Evolutionary conservation across 768 basidiomycete genomes (phyloP).

Genomic region (Clavulina sp.): DNA sequence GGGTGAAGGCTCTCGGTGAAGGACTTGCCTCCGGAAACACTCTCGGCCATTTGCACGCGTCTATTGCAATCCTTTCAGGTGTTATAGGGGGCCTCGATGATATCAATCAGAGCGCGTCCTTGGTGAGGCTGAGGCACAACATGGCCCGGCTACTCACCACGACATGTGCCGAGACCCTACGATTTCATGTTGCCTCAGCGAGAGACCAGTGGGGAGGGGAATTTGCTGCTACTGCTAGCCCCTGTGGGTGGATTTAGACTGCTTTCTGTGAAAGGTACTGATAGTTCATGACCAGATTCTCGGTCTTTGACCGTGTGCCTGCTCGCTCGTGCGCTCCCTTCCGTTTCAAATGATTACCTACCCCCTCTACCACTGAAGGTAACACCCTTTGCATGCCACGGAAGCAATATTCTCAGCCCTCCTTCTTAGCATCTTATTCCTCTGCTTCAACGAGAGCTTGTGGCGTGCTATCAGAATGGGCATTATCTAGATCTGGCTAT

Average conservation of each 20-base stretch:
- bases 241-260: neutral
- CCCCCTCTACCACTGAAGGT: no score
- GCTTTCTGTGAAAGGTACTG: neutral
- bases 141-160: neutral
- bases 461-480: no score
- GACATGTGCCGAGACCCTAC: neutral
- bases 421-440: no score
- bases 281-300: no score
- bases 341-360: no score
- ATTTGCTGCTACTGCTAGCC: neutral
- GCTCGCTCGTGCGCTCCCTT: no score
- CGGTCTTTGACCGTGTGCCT: no score
- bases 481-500: no score
- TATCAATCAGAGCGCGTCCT: neutral
- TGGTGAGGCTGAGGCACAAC: neutral
- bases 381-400: no score
- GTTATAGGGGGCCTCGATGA: slow-evolving; percentile 6
- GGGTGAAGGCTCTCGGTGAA: slow-evolving; percentile 1
- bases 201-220: neutral
- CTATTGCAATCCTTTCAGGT: slow-evolving; percentile 2
- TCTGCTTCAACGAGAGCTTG: no score
- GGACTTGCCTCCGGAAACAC: neutral
- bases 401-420: no score
- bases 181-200: neutral
- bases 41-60: neutral